Evolutionary conservation across 1,139 yeast species (phyloP).

Genomic region (Geotrichum europaeum): DNA sequence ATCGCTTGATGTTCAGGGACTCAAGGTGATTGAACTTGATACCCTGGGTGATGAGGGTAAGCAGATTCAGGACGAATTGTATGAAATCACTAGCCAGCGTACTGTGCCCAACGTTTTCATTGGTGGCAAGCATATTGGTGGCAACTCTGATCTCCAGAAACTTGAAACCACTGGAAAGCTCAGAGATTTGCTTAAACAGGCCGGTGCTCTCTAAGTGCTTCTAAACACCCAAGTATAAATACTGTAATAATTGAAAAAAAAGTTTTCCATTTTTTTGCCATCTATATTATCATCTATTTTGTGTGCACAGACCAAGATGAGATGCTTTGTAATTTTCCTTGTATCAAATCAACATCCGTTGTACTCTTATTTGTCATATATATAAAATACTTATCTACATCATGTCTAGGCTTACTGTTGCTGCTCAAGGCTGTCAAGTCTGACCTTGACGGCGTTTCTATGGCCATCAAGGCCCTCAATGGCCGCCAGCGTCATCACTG

Average conservation of each 20-base stretch:
- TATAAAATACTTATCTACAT: background rate
- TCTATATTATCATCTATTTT: background rate
- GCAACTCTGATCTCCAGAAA: conserved; percentile 78
- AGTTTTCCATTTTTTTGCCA: background rate
- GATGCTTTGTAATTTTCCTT: background rate
- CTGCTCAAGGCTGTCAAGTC: conserved; percentile 59
- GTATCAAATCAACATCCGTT: background rate
- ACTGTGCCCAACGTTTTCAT: conserved; percentile 93
- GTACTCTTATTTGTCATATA: background rate
- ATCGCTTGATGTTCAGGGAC: conserved; percentile 22
- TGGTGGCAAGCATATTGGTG: conserved; percentile 89
- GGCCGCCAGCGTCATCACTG: conserved; percentile 94
- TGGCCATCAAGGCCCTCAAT: conserved; percentile 97
- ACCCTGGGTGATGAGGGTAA: conserved; percentile 43
- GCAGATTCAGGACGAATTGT: conserved; percentile 72
- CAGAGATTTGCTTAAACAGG: conserved; percentile 30
- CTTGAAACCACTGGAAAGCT: conserved; percentile 42
- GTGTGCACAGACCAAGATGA: background rate
- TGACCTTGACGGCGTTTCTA: conserved; percentile 88
- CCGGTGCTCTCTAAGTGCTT: conserved; percentile 14
- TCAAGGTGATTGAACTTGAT: conserved; percentile 28
- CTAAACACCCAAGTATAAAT: background rate
- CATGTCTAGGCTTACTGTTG: background rate
- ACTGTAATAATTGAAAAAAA: background rate
- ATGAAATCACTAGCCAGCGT: conserved; percentile 75